These are phyloP conservation scores for Aspergillaceae sp. DNA, from an alignment of 2,329 filamentous ascomycete species.

Conservation along the genomic window DNA sequence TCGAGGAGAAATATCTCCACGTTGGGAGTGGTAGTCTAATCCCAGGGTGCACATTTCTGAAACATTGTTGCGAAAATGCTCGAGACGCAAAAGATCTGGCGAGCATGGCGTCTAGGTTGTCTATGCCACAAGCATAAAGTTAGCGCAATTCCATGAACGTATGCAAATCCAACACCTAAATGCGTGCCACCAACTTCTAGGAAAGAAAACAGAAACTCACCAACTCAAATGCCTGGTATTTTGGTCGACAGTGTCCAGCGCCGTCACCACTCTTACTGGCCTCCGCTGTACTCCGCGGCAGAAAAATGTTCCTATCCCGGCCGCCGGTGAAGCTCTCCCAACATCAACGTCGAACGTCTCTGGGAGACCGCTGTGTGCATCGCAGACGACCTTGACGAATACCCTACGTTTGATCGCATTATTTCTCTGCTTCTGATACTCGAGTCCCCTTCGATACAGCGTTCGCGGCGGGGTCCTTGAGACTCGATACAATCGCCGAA, in stretches of 20 bases:
- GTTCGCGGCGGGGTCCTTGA: neutral
- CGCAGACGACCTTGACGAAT: conserved; percentile 11
- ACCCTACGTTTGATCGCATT: conserved; percentile 4
- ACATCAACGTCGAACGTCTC: conserved; percentile 23
- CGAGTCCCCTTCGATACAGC: no score
- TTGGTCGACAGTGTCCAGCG: neutral
- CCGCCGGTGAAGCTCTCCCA: conserved; percentile 30
- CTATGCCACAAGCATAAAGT: neutral
- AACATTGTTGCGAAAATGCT: conserved; percentile 18
- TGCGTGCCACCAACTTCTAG: no score
- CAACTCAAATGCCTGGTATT: neutral
- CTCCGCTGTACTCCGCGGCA: conserved; percentile 19
- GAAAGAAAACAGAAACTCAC: neutral
- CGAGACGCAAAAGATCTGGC: conserved; percentile 19
- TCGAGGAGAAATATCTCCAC: conserved; percentile 25
- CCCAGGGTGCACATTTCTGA: conserved; percentile 9
- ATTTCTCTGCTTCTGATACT: no score
- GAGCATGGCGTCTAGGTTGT: conserved; percentile 19
- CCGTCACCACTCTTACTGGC: conserved; percentile 5
- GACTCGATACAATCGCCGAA: conserved; percentile 7
- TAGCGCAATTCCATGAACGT: neutral
- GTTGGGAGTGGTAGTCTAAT: conserved; percentile 9
- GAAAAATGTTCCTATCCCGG: conserved; percentile 35
- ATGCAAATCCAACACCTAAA: no score
- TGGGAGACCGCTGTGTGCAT: conserved; percentile 2